Base-by-base conservation (phyloP, 2,329 filamentous ascomycete species). In the Hypoxylon sp. region DNA sequence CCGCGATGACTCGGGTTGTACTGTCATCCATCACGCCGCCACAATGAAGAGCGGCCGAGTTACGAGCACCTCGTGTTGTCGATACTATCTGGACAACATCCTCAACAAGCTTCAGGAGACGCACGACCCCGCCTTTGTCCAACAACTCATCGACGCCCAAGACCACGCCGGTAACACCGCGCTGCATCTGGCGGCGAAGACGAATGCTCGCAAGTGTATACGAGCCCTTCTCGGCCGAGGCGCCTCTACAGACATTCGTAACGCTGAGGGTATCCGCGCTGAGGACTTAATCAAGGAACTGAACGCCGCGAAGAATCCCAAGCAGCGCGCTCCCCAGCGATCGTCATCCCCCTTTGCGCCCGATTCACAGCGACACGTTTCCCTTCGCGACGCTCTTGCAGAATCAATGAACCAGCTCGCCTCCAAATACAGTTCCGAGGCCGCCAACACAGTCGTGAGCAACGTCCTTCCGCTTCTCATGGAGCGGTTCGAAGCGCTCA, bases 21-120 rank as follows among this genome's bases (percentile, higher is more conserved):
- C 93, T 0, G 92, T 97, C 53, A 95, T 99, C 73, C 96, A 98
- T 75, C 95, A 98, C 77, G 94, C 97, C 44, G 93, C 94, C 16
- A 91, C 92, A 55, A 95, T 95, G 72, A 97, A 95, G 61, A 89
- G 90, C 71, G 92, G 91, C 54, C 91, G 93, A 52, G 81, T 86
- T 4, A 92, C 91, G 65, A 97, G 95, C 78, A 93, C 94, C 75
- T 90, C 92, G 20, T 96, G 92, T 74, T 93, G 94, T 30, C 87
- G 93, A 32, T 98, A 98, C 78, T 99, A 99, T 78, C 87, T 97
- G 30, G 95, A 98, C 77, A 91, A 91, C 69, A 90, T 98, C 66
- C 84, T 98, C 58, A 95, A 96, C 78, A 93, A 91, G 77, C 87
- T 99, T 64, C 88, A 90, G 66, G 93, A 96, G 73, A 88, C 89